Evolutionary conservation across 495 filamentous ascomycete genomes (phyloP), one percentile per base, ranked within the genome.

Genomic region (Lasiosphaeria hispida): DNA sequence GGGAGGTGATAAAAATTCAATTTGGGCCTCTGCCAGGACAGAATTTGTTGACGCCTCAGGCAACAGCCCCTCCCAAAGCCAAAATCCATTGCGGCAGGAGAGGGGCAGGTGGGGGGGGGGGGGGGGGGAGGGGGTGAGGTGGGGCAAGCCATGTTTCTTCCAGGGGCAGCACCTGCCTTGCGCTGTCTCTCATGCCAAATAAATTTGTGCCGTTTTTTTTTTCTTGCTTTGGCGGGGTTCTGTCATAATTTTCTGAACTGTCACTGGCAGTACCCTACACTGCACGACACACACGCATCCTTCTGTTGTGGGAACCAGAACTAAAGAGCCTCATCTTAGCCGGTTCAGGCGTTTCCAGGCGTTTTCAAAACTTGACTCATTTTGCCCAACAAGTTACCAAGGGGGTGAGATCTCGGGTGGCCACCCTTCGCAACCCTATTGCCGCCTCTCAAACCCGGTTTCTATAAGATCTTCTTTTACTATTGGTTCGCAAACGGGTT

Each of bases 11-110:
- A 63, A 65, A 66, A 70, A 68, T 56, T 68, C 52, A 59, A 50
- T 63, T 67, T 60, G 65, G 33, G 41, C 23, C 23, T 18, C 17
- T 19, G 23, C 64, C 55, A 50, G 64, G 52, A 38, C 60, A 55
- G 49, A 65, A 62, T 63, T 67, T 62, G 44, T 63, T 15, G 55
- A 34, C 40, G 63, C 68, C 68, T 71, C 40, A 71, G 68, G 68
- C 68, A 65, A 4, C 51, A 56, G 57, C 50, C 59, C 67, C 64
- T 38, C 56, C 60, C 49, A 64, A 30, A 53, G 52, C 47, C 53
- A 64, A 64, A 44, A 36, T 8, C 13, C 18, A 44, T 18, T 9
- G 53, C 13, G 18, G 47, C 33, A 49, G 48, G 10, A 41, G 53
- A 33, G 54, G 55, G 44, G 19, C 17, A 60, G 61, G 61, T 64